Percentiles rank a stretch among this genome's conserved stretches.
Conservation (phyloP, 1,284 basidiomycete species). For the Malassezia yamatoensis region DNA sequence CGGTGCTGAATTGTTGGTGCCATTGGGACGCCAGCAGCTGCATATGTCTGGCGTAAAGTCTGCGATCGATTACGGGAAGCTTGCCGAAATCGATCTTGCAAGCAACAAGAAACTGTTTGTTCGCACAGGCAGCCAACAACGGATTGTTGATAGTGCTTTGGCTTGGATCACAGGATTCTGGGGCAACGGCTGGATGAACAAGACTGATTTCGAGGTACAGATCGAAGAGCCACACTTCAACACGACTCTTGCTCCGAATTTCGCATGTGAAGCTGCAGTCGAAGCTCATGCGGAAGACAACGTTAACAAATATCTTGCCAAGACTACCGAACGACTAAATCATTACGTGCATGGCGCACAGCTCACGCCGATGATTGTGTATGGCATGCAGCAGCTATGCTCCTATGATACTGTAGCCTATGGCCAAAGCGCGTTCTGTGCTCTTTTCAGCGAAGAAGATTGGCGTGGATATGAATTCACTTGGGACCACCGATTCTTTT, state of each 20-base stretch:
- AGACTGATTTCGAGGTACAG: slow-evolving; percentile 37
- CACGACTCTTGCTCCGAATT: slow-evolving; percentile 42
- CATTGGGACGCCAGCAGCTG: slow-evolving; percentile 38
- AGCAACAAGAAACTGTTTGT: slow-evolving; percentile 30
- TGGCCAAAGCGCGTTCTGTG: slow-evolving; percentile 79
- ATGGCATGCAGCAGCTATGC: slow-evolving; percentile 42
- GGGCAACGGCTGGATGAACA: slow-evolving; percentile 20
- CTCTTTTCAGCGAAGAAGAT: slow-evolving; percentile 75
- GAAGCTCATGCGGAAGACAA: slow-evolving; percentile 21
- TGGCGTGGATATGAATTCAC: slow-evolving; percentile 79
- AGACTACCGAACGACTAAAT: slow-evolving; percentile 34
- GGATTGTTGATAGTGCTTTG: slow-evolving; percentile 40
- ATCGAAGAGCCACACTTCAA: slow-evolving; percentile 39
- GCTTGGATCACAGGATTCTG: slow-evolving; percentile 35
- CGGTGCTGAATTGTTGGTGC: slow-evolving; percentile 39
- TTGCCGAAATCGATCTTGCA: slow-evolving; percentile 18
- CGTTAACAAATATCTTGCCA: slow-evolving; percentile 33
- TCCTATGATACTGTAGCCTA: slow-evolving; percentile 64
- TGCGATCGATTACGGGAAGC: slow-evolving; percentile 27
- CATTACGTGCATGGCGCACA: slow-evolving; percentile 21
- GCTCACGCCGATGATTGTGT: slow-evolving; percentile 24
- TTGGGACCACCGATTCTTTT: slow-evolving; percentile 51
- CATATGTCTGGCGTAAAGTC: slow-evolving; percentile 32
- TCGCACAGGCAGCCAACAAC: slow-evolving; percentile 40
- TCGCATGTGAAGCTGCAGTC: slow-evolving; percentile 25